These are phyloP conservation scores for Oldenlandia corymbosa DNA, from an alignment of 257 asterid genomes.

Conservation along the genomic window DNA sequence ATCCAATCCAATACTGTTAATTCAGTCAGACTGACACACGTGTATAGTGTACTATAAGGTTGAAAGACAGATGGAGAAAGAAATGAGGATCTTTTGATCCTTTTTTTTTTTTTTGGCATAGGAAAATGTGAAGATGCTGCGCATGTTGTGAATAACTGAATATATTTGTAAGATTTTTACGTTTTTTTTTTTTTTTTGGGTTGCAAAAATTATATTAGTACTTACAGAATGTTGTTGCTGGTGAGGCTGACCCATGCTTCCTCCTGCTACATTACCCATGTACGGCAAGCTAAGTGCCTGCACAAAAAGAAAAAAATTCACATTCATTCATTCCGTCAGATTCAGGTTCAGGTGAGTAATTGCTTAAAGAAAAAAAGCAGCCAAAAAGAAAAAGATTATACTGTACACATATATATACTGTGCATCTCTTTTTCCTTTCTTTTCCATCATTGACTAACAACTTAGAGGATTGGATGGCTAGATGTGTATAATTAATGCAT, in stretches of 20 bases:
- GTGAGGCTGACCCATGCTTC: conserved; percentile 43
- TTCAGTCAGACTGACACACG: conserved; percentile 22
- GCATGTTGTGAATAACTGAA: conserved; percentile 12
- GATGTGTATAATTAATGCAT: no score
- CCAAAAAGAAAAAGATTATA: conserved; percentile 8
- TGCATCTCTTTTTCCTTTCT: neutral
- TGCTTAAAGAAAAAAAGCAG: conserved; percentile 4
- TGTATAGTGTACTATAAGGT: conserved; percentile 12
- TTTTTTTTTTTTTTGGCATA: conserved; percentile 22
- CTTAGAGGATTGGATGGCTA: neutral
- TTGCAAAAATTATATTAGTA: neutral
- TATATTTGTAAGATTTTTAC: no score
- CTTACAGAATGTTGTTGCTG: conserved; percentile 63
- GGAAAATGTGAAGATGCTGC: conserved; percentile 46
- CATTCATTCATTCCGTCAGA: neutral
- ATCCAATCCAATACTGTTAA: conserved; percentile 3
- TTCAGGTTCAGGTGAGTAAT: neutral
- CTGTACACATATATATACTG: neutral
- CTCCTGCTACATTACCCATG: conserved; percentile 33
- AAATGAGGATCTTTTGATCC: conserved; percentile 23
- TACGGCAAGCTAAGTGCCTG: conserved; percentile 44
- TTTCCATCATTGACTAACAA: neutral
- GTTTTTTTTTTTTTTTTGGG: no score
- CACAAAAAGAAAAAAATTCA: no score
- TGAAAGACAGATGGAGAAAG: conserved; percentile 9